Evolutionary conservation across 768 basidiomycete species (phyloP).

Genomic region (Leucosporidium creatinivorum): DNA sequence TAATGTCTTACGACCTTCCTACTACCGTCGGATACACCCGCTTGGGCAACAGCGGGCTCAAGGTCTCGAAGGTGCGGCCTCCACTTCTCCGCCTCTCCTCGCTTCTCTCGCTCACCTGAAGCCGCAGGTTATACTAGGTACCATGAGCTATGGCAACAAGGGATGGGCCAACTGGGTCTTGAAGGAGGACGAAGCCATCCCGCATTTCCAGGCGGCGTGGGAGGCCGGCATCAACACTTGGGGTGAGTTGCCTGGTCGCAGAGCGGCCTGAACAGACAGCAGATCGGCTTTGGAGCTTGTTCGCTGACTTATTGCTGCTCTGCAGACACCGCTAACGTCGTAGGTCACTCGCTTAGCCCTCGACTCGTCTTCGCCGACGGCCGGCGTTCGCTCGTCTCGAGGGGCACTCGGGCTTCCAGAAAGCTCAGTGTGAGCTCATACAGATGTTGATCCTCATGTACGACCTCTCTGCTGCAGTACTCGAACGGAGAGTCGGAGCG

Average conservation of each 20-base stretch:
- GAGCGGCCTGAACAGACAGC: too few relatives aligned
- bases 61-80: slow-evolving; percentile 50
- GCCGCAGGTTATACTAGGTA: slow-evolving; percentile 52
- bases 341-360: neutral
- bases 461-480: slow-evolving; percentile 41
- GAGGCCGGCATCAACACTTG: slow-evolving; percentile 58
- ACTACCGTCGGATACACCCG: slow-evolving; percentile 29
- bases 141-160: slow-evolving; percentile 32
- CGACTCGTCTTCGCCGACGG: slow-evolving; percentile 38
- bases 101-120: neutral
- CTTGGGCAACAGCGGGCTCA: slow-evolving; percentile 55
- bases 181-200: slow-evolving; percentile 47
- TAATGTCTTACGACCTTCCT: neutral
- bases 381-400: slow-evolving; percentile 1
- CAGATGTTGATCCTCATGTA: too few relatives aligned
- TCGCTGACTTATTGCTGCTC: too few relatives aligned
- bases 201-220: slow-evolving; percentile 55
- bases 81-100: neutral
- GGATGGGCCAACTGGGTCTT: slow-evolving; percentile 29
- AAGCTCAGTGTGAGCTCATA: neutral
- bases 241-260: slow-evolving; percentile 38
- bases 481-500: slow-evolving; percentile 61
- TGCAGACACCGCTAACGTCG: too few relatives aligned
- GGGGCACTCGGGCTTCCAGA: too few relatives aligned
- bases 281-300: neutral